Conservation (phyloP, 2,329 filamentous ascomycete genomes). For the Didymella arachidicola region DNA sequence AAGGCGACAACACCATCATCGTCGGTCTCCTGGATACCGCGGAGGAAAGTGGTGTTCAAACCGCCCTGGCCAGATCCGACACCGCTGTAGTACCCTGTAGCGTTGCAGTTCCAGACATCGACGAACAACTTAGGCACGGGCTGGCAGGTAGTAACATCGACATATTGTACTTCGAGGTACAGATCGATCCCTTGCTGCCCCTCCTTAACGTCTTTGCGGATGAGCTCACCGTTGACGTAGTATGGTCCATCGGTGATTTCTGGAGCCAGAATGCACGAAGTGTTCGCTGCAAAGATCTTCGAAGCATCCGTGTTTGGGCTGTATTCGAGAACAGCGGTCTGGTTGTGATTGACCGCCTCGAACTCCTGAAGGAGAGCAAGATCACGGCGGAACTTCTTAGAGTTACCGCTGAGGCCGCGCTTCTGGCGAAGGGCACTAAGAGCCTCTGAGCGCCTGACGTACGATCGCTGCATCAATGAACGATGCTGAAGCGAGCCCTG, state of each 20-base stretch:
- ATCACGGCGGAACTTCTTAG: conserved; percentile 38
- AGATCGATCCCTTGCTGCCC: conserved; percentile 57
- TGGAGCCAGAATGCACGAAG: conserved; percentile 36
- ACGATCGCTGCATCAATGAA: conserved; percentile 29
- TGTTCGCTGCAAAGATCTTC: conserved; percentile 35
- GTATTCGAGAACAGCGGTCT: conserved; percentile 32
- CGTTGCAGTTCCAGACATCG: conserved; percentile 59
- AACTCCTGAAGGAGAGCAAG: conserved; percentile 42
- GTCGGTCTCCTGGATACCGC: conserved; percentile 58
- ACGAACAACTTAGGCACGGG: conserved; percentile 57
- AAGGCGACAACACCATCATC: conserved; percentile 58
- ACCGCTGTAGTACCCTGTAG: conserved; percentile 46
- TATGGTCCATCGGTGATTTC: conserved; percentile 39
- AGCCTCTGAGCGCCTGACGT: conserved; percentile 30
- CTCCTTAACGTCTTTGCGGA: conserved; percentile 58
- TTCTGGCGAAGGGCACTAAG: conserved; percentile 33
- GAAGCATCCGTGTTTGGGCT: conserved; percentile 21
- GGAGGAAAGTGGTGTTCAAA: conserved; percentile 51
- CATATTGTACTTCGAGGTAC: conserved; percentile 60
- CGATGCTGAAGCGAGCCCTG: conserved; percentile 30
- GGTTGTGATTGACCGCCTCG: conserved; percentile 43
- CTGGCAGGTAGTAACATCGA: conserved; percentile 62
- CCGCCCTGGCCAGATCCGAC: conserved; percentile 56
- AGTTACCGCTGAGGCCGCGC: conserved; percentile 35
- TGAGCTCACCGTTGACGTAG: conserved; percentile 57